Conservation (phyloP, 345 rosid genomes). For the Linum lewisii region DNA sequence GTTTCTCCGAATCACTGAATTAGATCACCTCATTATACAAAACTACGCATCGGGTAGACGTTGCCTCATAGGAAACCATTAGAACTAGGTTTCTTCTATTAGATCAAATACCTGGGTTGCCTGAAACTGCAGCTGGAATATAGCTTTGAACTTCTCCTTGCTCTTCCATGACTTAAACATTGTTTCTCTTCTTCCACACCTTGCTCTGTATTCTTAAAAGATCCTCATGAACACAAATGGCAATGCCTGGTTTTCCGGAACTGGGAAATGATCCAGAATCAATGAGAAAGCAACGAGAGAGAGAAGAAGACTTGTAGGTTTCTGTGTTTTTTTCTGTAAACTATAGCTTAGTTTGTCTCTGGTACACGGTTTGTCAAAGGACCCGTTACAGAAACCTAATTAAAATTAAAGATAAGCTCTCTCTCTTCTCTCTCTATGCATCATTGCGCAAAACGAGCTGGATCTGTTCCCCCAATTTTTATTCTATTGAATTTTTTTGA, state of each 20-base stretch:
- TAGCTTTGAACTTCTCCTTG: slow-evolving; percentile 71
- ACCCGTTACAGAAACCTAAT: slow-evolving; percentile 5
- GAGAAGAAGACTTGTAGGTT: neutral
- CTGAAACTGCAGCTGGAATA: slow-evolving; percentile 75
- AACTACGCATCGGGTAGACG: neutral
- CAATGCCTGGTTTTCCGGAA: slow-evolving; percentile 14
- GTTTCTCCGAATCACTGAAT: slow-evolving; percentile 3
- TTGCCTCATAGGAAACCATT: no score
- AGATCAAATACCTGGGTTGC: slow-evolving; percentile 60
- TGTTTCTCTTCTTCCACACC: slow-evolving; percentile 16
- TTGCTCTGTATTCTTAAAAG: slow-evolving; percentile 3
- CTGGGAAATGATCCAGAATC: slow-evolving; percentile 8
- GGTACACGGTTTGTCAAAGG: neutral
- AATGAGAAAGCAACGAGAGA: neutral
- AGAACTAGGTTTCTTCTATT: neutral
- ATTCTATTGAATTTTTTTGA: no score
- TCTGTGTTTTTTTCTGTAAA: neutral
- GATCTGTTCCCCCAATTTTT: neutral
- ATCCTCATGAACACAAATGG: slow-evolving; percentile 17
- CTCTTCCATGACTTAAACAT: slow-evolving; percentile 85
- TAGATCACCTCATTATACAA: neutral
- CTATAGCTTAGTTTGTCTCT: slow-evolving; percentile 4
- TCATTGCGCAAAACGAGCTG: slow-evolving; percentile 2
- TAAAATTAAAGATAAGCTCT: slow-evolving; percentile 6
- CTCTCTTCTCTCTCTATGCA: slow-evolving; percentile 1